These are phyloP conservation scores for Ophiobolus disseminans DNA, from an alignment of 2,329 filamentous ascomycete genomes.

Conservation along the genomic window DNA sequence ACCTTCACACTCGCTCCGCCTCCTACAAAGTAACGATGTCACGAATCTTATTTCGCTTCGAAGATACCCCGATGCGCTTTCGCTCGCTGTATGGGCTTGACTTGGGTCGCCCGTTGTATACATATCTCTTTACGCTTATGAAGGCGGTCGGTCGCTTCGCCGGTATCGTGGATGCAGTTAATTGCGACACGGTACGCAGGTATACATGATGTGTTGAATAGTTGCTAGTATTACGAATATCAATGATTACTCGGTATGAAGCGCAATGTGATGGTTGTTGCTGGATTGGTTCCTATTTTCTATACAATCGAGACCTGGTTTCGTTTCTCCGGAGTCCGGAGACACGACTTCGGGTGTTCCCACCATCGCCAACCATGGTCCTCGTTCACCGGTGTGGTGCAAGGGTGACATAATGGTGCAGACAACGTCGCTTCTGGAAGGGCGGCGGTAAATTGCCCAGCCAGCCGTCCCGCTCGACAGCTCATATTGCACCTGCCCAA, in stretches of 20 bases:
- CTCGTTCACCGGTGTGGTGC: no score
- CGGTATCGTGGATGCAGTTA: not conserved
- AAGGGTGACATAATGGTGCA: no score
- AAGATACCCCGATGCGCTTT: constrained; percentile 33
- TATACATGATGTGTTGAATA: no score
- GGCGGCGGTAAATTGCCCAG: not conserved
- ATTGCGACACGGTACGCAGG: constrained; percentile 1
- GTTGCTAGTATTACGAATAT: no score
- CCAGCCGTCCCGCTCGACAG: not conserved
- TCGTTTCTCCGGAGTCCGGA: no score
- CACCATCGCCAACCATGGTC: no score
- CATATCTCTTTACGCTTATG: constrained; percentile 6
- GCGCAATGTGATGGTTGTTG: no score
- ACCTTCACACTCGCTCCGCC: constrained; percentile 22
- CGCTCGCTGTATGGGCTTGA: constrained; percentile 24
- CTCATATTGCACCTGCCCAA: not conserved
- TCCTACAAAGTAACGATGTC: constrained; percentile 21
- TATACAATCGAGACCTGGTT: no score
- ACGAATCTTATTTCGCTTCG: constrained; percentile 30
- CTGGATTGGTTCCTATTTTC: no score
- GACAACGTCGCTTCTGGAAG: no score
- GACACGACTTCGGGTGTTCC: no score
- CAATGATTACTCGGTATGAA: no score
- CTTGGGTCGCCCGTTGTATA: constrained; percentile 8
- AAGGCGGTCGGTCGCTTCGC: not conserved